phyloP scores from a whole-genome alignment of 2,329 filamentous ascomycete genomes.

The Trichoderma polysporum region DNA sequence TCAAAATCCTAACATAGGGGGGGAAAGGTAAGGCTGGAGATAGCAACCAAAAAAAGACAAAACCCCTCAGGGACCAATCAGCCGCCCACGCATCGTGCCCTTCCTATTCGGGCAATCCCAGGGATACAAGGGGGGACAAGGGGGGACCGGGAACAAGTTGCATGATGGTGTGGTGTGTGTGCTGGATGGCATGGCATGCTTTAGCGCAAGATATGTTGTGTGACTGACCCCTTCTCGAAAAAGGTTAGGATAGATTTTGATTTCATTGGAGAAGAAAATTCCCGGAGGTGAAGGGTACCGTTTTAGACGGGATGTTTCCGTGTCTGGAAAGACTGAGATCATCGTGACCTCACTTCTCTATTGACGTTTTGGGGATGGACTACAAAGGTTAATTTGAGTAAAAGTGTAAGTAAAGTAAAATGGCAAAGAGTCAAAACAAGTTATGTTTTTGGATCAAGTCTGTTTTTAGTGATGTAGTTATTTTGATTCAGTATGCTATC shows the following conservation, averaged over 20 bases:
- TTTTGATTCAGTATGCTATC: constrained; percentile 15
- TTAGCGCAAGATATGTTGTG: constrained; percentile 3
- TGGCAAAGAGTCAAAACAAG: no score
- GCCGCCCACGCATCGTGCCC: constrained; percentile 17
- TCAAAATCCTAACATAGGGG: no score
- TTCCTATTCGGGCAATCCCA: constrained; percentile 17
- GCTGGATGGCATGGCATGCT: constrained; percentile 3
- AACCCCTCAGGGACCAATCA: neutral
- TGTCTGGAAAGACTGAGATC: neutral
- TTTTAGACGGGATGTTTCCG: constrained; percentile 5
- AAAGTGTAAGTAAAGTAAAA: neutral
- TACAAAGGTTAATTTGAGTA: neutral
- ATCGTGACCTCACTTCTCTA: neutral
- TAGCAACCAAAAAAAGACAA: neutral
- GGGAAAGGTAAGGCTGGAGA: no score
- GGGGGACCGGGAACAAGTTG: neutral
- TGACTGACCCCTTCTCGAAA: neutral
- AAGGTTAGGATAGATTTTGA: neutral
- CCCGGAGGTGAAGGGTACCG: neutral
- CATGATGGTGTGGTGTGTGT: neutral
- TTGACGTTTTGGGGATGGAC: neutral
- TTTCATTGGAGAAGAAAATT: neutral
- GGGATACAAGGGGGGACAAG: neutral
- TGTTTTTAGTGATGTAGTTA: constrained; percentile 14
- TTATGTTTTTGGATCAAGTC: neutral